Evolutionary conservation across 176 grass and related monocot genomes (phyloP), one percentile per base, ranked within the genome.

Genomic region (barley (Hordeum vulgare)): DNA sequence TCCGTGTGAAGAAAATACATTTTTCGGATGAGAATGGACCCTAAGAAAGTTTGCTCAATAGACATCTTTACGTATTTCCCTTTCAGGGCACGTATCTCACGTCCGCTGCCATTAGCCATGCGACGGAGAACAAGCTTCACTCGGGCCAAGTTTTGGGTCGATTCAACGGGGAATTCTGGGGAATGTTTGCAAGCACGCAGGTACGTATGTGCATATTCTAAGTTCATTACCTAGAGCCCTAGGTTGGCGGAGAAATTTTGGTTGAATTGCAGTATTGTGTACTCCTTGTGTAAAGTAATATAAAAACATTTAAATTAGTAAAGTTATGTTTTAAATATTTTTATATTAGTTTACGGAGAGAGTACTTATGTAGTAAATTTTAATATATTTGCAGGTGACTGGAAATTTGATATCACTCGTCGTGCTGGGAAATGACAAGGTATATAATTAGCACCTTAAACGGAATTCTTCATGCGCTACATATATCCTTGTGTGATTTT

Each of bases 21-120:
- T 56, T 56, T 56, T 56, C 17, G 2, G 7, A 56, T 56, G 18
- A 7, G 18, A 56, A 56, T 56, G 20, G 51, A 3, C 15, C 47
- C 15, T 6, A 7, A 1, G 15, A 18, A 51, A 18, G 17, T 51
- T 2, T 51, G 47, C 47, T 74, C 14, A 21, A 5, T 31, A 2
- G 0, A 28, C 25, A 3, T 53, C 4, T 53, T 10, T 53, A 53
- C 14, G 17, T 51, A 20, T 74, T 74, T 74, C 17, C 17, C 5
- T 74, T 74, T 74, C 71, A 74, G 71, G 71, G 71, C 27, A 53
- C 71, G 12, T 74, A 74, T 33, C 71, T 74, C 49, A 74, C 71
- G 3, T 74, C 44, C 6, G 44, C 71, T 21, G 71, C 44, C 71
- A 21, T 74, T 9, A 74, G 71, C 44, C 71, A 74, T 31, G 71